These are phyloP conservation scores for Acanthamoeba sp. DNA, from an alignment of 208 protist genomes.

Conservation along the genomic window DNA sequence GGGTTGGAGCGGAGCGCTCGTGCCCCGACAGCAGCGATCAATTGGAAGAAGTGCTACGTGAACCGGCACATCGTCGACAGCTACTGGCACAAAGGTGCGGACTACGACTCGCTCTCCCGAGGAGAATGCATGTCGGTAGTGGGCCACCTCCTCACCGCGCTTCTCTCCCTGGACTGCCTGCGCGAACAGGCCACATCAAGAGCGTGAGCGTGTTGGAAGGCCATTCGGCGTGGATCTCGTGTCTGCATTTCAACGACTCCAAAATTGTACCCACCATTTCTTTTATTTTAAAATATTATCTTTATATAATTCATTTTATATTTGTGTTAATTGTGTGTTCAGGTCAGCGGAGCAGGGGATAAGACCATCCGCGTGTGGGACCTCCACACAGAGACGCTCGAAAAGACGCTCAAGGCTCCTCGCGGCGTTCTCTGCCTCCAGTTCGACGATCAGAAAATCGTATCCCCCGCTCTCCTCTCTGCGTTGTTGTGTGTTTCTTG, in stretches of 20 bases:
- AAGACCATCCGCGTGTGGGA: constrained; percentile 61
- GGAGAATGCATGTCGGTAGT: no score
- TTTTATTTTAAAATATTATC: no score
- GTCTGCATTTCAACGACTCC: constrained; percentile 31
- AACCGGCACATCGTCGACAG: constrained; percentile 1
- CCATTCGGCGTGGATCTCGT: constrained; percentile 66
- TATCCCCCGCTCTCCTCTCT: no score
- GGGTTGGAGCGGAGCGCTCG: neutral
- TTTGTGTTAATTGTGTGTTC: no score
- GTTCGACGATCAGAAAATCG: constrained; percentile 70
- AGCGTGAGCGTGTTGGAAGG: constrained; percentile 54
- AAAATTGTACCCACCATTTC: constrained; percentile 16
- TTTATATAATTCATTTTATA: no score
- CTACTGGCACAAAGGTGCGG: neutral
- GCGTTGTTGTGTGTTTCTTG: no score
- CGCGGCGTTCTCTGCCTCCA: constrained; percentile 61
- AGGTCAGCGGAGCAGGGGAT: constrained; percentile 61
- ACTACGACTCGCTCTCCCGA: no score
- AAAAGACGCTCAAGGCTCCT: constrained; percentile 47
- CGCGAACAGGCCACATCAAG: neutral
- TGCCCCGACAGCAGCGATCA: neutral
- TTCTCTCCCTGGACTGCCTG: neutral
- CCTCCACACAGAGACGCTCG: constrained; percentile 13
- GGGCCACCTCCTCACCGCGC: neutral
- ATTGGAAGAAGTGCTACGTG: constrained; percentile 7